Evolutionary conservation across 2,329 filamentous ascomycete species (phyloP), one percentile per base, ranked within the genome.

Genomic region (Colletotrichum phormii): DNA sequence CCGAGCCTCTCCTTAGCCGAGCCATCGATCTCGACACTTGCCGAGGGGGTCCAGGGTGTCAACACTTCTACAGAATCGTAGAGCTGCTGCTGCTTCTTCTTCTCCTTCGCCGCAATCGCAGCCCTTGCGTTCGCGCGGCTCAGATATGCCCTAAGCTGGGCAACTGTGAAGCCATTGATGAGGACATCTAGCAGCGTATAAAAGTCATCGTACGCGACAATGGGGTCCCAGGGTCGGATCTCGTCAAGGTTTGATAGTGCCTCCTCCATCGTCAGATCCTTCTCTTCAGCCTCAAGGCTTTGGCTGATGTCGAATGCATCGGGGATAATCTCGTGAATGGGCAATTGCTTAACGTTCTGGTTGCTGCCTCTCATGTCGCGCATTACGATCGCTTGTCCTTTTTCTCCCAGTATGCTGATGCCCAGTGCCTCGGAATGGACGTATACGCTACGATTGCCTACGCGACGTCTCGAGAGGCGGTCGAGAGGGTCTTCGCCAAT

Each of bases 301-400:
- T 76, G 75, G 65, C 82, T 76, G 73, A 85, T 81, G 18, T 81
- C 78, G 1, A 82, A 24, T 6, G 15, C 12, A 15, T 53, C 6
- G 22, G 26, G 5, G 6, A n/a, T 12, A 15, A 37, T 15, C 15
- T 59, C 3, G 77, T 75, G 26, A 59, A 61, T 7, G 55, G 53
- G 13, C 73, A 67, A 2, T 33, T 42, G 3, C 71, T 33, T 11
- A 70, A 67, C 12, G 2, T 1, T 68, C 55, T 22, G 78, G 71
- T 12, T 76, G 74, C 0, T 72, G 3, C 62, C 69, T 78, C 49
- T 66, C 77, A 9, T 73, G 49, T 85, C 82, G 68, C 77, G 82
- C 79, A 90, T 80, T 46, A 90, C 81, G 58, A 90, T 84, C 29
- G 86, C 86, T 18, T 85, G 81, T 13, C 84, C 84, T 2, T 81